Percentiles rank a stretch among this genome's conserved stretches.
phyloP scores from a whole-genome alignment of 1,284 basidiomycete species.

The Hemileia vastatrix region DNA sequence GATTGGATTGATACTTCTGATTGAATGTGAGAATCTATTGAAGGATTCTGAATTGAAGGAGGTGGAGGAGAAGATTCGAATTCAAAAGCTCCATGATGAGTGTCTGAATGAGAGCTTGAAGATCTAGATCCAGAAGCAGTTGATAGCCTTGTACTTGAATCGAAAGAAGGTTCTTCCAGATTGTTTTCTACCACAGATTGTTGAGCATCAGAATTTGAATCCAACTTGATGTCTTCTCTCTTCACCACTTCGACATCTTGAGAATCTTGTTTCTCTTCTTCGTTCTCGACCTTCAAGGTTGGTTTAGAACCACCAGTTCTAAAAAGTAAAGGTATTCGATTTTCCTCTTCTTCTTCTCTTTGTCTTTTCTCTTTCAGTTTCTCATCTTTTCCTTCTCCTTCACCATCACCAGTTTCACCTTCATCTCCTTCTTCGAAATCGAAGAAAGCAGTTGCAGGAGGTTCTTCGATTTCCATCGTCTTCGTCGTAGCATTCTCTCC shows the following conservation, averaged over 20 bases:
- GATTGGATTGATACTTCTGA: not conserved
- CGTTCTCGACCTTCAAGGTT: not conserved
- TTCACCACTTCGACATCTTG: not conserved
- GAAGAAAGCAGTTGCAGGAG: not conserved
- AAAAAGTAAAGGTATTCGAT: not conserved
- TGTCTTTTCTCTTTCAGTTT: not conserved
- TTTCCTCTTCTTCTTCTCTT: not conserved
- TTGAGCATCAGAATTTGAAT: not conserved
- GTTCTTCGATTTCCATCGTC: not conserved
- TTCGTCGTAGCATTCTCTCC: not conserved
- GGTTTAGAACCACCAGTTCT: not conserved
- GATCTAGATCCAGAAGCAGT: not conserved
- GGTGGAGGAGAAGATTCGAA: no score
- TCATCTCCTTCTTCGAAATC: not conserved
- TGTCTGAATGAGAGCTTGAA: no score
- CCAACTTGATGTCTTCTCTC: not conserved
- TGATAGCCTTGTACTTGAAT: not conserved
- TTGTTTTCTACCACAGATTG: not conserved
- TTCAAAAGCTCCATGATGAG: no score
- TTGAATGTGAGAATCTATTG: not conserved
- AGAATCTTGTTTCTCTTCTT: not conserved
- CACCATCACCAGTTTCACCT: not conserved
- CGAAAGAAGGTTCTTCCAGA: not conserved
- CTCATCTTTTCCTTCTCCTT: no score
- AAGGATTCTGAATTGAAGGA: not conserved